Percentiles rank a stretch among this genome's conserved stretches.
Evolutionary conservation across 2,329 filamentous ascomycete genomes (phyloP).

Genomic region (Geosmithia morbida): DNA sequence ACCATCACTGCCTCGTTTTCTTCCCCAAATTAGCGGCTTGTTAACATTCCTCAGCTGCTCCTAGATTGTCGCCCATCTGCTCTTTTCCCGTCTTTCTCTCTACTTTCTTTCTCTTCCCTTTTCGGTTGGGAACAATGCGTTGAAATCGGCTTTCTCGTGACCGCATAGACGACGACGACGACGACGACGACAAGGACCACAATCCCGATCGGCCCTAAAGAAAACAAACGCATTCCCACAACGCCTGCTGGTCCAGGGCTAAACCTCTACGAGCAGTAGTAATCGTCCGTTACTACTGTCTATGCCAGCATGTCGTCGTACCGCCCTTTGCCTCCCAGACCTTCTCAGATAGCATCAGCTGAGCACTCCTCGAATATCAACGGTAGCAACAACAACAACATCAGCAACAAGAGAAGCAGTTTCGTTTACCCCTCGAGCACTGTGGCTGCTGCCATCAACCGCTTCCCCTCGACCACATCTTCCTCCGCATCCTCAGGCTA

Average conservation of each 20-base stretch:
- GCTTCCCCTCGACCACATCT: constrained; percentile 56
- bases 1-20: neutral
- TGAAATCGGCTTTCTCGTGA: neutral
- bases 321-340: constrained; percentile 42
- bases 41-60: neutral
- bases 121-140: constrained; percentile 1
- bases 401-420: neutral
- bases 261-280: neutral
- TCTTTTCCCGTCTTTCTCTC: neutral
- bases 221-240: neutral
- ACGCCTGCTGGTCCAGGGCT: neutral
- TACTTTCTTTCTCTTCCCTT: neutral
- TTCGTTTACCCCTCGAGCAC: neutral
- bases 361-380: constrained; percentile 26
- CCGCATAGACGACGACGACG: neutral
- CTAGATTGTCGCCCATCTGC: too few species aligned
- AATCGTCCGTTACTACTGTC: neutral
- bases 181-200: neutral
- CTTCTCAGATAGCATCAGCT: constrained; percentile 29
- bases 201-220: neutral
- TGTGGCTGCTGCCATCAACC: constrained; percentile 22
- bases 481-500: constrained; percentile 58
- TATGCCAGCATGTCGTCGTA: constrained; percentile 37
- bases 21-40: neutral
- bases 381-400: constrained; percentile 7